These are phyloP conservation scores for Ceratobasidium sp. DNA, from an alignment of 1,284 basidiomycete species.

Conservation along the genomic window DNA sequence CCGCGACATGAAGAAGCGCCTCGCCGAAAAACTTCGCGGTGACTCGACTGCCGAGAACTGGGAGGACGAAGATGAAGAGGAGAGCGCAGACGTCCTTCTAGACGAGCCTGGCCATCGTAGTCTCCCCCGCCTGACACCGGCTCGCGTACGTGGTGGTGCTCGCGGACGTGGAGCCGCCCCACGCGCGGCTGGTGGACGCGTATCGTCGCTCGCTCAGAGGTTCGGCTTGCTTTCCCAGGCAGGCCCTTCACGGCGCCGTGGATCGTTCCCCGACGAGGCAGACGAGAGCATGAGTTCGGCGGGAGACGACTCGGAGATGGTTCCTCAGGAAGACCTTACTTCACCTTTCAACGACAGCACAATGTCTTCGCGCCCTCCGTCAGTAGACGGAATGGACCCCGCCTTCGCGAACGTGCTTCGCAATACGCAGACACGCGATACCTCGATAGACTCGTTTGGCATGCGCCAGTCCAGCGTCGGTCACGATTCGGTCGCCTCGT, in stretches of 20 bases:
- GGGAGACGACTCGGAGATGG: conserved; percentile 52
- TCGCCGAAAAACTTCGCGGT: conserved; percentile 40
- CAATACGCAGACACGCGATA: conserved; percentile 26
- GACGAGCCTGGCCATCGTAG: conserved; percentile 40
- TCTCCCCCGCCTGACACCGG: conserved; percentile 50
- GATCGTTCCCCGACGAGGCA: conserved; percentile 2
- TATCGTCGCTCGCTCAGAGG: conserved; percentile 67
- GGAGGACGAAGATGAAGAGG: conserved; percentile 46
- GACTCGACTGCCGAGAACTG: conserved; percentile 36
- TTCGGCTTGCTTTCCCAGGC: conserved; percentile 67
- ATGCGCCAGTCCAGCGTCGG: conserved; percentile 12
- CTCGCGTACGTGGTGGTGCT: conserved; percentile 54
- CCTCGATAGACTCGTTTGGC: conserved; percentile 11
- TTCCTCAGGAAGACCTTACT: conserved; percentile 48
- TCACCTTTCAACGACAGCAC: conserved; percentile 37
- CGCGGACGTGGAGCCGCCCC: conserved; percentile 55
- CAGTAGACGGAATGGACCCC: conserved; percentile 86
- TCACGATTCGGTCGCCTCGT: conserved; percentile 37
- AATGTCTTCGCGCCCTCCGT: conserved; percentile 56
- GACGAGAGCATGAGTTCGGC: conserved; percentile 28
- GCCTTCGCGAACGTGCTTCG: conserved; percentile 76
- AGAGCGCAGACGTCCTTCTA: conserved; percentile 36
- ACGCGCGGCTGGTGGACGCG: conserved; percentile 61
- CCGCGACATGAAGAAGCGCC: conserved; percentile 64
- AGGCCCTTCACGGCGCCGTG: conserved; percentile 52